Base-by-base conservation (phyloP, 2,329 filamentous ascomycete genomes). In the Cadophora gregata region DNA sequence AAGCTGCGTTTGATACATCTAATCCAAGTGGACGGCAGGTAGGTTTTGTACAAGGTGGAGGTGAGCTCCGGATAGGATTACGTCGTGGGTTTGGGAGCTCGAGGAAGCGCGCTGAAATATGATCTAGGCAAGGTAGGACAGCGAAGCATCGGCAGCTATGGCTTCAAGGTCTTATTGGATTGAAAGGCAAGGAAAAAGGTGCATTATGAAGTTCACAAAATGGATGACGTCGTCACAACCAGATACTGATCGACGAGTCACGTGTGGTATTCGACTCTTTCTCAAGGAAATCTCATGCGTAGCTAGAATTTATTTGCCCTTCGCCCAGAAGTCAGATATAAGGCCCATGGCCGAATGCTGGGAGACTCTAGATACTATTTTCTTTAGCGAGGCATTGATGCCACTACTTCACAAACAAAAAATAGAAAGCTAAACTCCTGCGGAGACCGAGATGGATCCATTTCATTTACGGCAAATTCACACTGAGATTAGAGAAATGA, bases 1-100 rank as follows among this genome's bases (percentile, higher is more conserved):
- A 56, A 31, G 50, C 16, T 7, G 6, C 50, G 16, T 33, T 33
- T 4, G 29, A 36, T 12, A 8, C 29, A 36, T 36, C 29, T 27
- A 24, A 31, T n/a, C 27, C 27, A 53, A 53, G 12, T 53, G 50
- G 50, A 31, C 12, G 14, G 27, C 0, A 19, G 24, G 21, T 12
- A 56, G 51, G 51, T 51, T 27, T 24, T 27, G 24, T 36, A 56
- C 51, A 56, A 24, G 51, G 51, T 33, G 51, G 51, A 56, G 51
- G 2, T 56, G 29, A 56, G 29, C 27, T 21, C 29, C 51, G 27
- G 51, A 2, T 56, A 31, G 51, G 31, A 24, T 56, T 56, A 56
- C 51, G 51, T 56, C 51, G 51, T 24, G 42, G 1, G 19, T 47
- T 21, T 45, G n/a, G 19, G 8, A 8, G n/a, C n/a, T n/a, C n/a